Evolutionary conservation across 176 grass and related monocot species (phyloP).

Genomic region (Aegilops tauschii): DNA sequence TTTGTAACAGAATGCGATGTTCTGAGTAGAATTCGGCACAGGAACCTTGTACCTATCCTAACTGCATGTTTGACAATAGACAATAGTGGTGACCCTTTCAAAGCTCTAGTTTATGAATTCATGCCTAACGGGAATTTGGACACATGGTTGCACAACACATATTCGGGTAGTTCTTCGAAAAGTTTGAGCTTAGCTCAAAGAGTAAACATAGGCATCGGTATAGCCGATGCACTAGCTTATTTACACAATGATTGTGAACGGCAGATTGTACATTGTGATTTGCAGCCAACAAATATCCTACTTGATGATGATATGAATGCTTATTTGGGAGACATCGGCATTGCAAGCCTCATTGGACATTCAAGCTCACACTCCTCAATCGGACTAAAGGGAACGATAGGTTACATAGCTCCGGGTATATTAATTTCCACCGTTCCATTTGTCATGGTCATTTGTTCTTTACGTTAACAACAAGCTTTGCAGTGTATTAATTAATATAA

Average conservation of each 20-base stretch:
- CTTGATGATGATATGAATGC: not conserved
- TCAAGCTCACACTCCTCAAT: not conserved
- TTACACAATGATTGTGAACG: not conserved
- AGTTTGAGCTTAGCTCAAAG: not conserved
- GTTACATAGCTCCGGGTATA: not conserved
- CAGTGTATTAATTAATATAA: not conserved
- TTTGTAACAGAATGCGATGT: no score
- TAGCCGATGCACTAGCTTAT: not conserved
- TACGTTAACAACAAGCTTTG: not conserved
- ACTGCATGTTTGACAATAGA: no score
- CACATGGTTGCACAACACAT: no score
- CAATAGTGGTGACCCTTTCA: no score
- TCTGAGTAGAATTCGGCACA: no score
- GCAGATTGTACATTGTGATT: not conserved
- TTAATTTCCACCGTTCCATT: no score
- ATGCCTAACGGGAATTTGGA: no score
- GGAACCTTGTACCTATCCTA: no score
- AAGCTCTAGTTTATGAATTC: no score
- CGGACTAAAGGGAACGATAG: not conserved
- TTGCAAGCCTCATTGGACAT: not conserved
- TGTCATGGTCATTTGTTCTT: no score
- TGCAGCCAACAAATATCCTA: not conserved
- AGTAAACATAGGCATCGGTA: not conserved
- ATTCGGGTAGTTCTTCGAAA: no score
- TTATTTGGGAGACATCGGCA: not conserved